Evolutionary conservation across 2,329 filamentous ascomycete genomes (phyloP).

Genomic region (Hypoxylon sp.): DNA sequence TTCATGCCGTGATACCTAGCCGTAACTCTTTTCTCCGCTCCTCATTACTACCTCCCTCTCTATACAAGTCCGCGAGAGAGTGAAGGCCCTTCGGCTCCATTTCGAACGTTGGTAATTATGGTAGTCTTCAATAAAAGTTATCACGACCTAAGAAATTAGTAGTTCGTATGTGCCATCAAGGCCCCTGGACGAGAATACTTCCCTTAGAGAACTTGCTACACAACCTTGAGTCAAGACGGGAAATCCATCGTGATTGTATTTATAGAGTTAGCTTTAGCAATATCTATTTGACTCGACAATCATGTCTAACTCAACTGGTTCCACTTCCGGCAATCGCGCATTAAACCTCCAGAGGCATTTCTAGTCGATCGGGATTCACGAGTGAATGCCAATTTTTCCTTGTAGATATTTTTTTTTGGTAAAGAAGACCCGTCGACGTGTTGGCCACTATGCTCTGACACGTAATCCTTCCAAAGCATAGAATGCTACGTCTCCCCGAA

Average conservation of each 20-base stretch:
- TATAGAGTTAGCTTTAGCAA: conserved; percentile 18
- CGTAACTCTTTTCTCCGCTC: background rate
- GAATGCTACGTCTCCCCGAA: conserved; percentile 27
- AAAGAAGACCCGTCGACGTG: conserved; percentile 24
- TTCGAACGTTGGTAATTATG: too few species aligned
- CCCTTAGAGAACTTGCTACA: background rate
- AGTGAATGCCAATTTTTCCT: conserved; percentile 19
- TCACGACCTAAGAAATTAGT: background rate
- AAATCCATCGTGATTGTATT: conserved; percentile 17
- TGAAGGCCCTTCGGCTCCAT: background rate
- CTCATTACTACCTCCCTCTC: background rate
- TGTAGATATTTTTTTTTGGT: conserved; percentile 15
- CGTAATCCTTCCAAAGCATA: conserved; percentile 25
- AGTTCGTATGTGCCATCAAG: background rate
- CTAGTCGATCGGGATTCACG: conserved; percentile 21
- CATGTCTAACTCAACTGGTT: conserved; percentile 14
- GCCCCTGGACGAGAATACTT: background rate
- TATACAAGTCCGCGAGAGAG: background rate
- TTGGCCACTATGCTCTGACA: conserved; percentile 25
- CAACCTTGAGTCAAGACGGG: background rate
- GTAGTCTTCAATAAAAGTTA: background rate
- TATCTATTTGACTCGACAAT: conserved; percentile 19
- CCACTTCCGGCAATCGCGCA: conserved; percentile 20
- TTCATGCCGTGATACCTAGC: conserved; percentile 16
- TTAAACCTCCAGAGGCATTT: conserved; percentile 29